phyloP scores from a whole-genome alignment of 768 basidiomycete species.

The Termitomyces sp. region DNA sequence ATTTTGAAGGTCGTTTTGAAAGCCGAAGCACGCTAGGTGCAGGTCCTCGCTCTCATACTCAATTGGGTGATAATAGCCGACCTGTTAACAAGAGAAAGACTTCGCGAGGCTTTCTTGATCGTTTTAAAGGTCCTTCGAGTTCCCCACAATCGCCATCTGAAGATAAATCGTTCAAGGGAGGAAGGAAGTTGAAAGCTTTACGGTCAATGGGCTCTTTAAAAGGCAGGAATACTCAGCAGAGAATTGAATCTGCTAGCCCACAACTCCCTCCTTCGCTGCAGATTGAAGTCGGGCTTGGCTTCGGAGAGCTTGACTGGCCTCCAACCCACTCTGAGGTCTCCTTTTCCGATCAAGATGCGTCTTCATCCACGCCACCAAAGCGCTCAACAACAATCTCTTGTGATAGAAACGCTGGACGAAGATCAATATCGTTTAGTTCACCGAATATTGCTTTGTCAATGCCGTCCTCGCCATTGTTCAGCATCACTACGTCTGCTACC shows the following conservation, averaged over 20 bases:
- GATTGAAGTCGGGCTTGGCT: slow-evolving; percentile 52
- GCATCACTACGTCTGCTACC: slow-evolving; percentile 30
- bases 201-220: slow-evolving; percentile 81
- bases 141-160: slow-evolving; percentile 40
- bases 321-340: slow-evolving; percentile 23
- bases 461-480: slow-evolving; percentile 50
- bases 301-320: slow-evolving; percentile 53
- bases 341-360: slow-evolving; percentile 17
- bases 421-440: slow-evolving; percentile 70
- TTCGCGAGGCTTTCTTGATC: slow-evolving; percentile 63
- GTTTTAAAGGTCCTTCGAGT: slow-evolving; percentile 46
- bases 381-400: slow-evolving; percentile 25
- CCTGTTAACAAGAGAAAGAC: slow-evolving; percentile 45
- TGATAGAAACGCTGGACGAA: slow-evolving; percentile 49
- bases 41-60: slow-evolving; percentile 18
- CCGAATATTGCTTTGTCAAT: slow-evolving; percentile 37
- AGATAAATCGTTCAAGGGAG: slow-evolving; percentile 30
- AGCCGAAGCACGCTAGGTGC: slow-evolving; percentile 70
- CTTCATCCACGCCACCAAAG: slow-evolving; percentile 30
- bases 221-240: slow-evolving; percentile 39
- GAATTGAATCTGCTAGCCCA: slow-evolving; percentile 41
- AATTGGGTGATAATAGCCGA: slow-evolving; percentile 30
- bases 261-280: slow-evolving; percentile 47
- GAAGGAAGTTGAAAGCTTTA: slow-evolving; percentile 64
- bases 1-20: slow-evolving; percentile 84